phyloP scores from a whole-genome alignment of 2,329 filamentous ascomycete species.

The Torrubiellomyces zombiae region DNA sequence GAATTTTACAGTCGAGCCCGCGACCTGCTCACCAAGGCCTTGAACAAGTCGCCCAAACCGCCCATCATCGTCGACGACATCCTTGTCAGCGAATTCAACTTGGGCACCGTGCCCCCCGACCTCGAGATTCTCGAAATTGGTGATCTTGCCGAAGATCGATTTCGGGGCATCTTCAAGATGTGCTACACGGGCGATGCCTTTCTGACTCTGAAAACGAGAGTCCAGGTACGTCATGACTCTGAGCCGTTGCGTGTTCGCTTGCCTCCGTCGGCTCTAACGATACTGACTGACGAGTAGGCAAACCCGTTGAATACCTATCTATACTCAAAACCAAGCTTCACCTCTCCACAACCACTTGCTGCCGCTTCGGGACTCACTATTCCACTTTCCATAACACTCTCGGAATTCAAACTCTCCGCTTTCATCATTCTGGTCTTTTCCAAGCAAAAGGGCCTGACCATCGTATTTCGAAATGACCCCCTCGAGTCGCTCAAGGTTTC shows the following conservation, averaged over 20 bases:
- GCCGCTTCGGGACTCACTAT: slow-evolving; percentile 88
- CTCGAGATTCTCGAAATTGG: slow-evolving; percentile 96
- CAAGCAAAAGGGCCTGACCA: slow-evolving; percentile 86
- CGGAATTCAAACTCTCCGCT: slow-evolving; percentile 85
- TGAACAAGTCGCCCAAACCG: slow-evolving; percentile 96
- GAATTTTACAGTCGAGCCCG: slow-evolving; percentile 78
- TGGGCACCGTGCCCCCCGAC: slow-evolving; percentile 86
- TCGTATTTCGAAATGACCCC: slow-evolving; percentile 96
- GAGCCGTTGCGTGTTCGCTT: no score
- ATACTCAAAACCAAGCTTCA: slow-evolving; percentile 78
- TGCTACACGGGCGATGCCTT: slow-evolving; percentile 92
- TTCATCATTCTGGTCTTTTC: slow-evolving; percentile 98
- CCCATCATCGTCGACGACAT: slow-evolving; percentile 99
- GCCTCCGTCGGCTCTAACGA: slow-evolving; percentile 4
- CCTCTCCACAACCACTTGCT: slow-evolving; percentile 80
- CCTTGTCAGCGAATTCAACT: slow-evolving; percentile 91
- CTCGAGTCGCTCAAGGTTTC: slow-evolving; percentile 96
- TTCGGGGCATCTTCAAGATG: slow-evolving; percentile 99
- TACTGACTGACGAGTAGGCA: no score
- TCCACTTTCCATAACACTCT: slow-evolving; percentile 90
- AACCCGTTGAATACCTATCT: slow-evolving; percentile 96
- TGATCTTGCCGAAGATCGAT: slow-evolving; percentile 89
- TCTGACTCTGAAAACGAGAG: slow-evolving; percentile 83
- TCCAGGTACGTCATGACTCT: slow-evolving; percentile 76
- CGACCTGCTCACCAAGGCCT: slow-evolving; percentile 81